phyloP scores from a whole-genome alignment of 1,284 basidiomycete species.

The Xerocomus nothofagi region DNA sequence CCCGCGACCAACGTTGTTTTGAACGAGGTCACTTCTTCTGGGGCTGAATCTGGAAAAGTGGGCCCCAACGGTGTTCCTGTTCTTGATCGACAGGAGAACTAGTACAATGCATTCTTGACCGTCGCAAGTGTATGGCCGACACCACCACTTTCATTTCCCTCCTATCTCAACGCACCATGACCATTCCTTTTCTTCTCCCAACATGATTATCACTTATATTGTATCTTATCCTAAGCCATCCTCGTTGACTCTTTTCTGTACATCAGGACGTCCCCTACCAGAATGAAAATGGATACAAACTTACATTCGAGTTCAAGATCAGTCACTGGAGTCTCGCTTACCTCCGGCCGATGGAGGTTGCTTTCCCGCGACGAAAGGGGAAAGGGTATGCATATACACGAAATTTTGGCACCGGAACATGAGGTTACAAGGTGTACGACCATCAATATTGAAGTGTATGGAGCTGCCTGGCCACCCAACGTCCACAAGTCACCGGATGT shows the following conservation, averaged over 20 bases:
- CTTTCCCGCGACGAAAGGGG: too few species aligned
- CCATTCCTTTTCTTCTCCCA: constrained; percentile 1
- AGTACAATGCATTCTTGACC: background rate
- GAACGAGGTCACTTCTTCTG: constrained; percentile 4
- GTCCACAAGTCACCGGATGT: too few species aligned
- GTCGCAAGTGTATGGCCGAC: background rate
- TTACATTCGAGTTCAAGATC: too few species aligned
- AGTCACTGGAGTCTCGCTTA: too few species aligned
- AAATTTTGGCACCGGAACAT: too few species aligned
- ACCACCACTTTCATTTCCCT: constrained; percentile 9
- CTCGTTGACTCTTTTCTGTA: constrained; percentile 15
- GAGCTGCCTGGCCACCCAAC: too few species aligned
- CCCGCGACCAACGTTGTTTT: constrained; percentile 5
- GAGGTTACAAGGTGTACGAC: too few species aligned
- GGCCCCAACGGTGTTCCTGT: background rate
- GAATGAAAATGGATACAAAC: constrained; percentile 2
- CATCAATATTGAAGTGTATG: too few species aligned
- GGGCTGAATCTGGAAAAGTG: constrained; percentile 6
- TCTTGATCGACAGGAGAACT: constrained; percentile 5
- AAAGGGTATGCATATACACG: too few species aligned
- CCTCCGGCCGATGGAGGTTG: background rate
- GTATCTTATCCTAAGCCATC: constrained; percentile 13
- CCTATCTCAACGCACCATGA: constrained; percentile 4
- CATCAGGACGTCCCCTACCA: constrained; percentile 9
- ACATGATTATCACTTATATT: constrained; percentile 12